Evolutionary conservation across 371 early-diverging fungal genomes (phyloP), one percentile per base, ranked within the genome.

Genomic region (Saksenaea vasiformis): DNA sequence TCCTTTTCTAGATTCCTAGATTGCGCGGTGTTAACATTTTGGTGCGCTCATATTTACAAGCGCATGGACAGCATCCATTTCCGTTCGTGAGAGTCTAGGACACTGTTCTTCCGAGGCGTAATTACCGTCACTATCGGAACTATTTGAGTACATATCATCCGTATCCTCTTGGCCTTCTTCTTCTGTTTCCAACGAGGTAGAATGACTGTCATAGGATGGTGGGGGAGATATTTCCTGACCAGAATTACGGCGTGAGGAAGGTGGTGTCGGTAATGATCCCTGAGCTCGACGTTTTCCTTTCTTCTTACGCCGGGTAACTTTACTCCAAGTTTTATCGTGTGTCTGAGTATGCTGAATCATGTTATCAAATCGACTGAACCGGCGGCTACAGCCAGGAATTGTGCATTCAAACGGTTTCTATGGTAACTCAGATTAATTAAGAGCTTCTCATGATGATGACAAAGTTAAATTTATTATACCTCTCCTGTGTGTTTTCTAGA

Each of bases 341-440:
- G 80, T 83, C 17, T 83, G 79, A 1, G 83, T 80, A 41, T 83
- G 83, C 37, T 83, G 83, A 61, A 83, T 83, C 83, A 83, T 83
- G 58, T 83, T 83, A 65, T 83, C 83, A 47, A 76, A 79, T 22
- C 83, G 72, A 67, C 83, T 83, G 64, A 83, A 83, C 17, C 66
- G 75, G 13, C 83, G 68, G 28, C 73, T 68, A 58, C 83, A 83
- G 22, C 70, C 72, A 9, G 79, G 65, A 17, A 77, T 72, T 60
- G 79, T 74, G 62, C 83, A 83, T 58, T 69, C 61, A 64, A 77
- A 83, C 3, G 83, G 83, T 66, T 83, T 83, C 63, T 68, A 43
- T 44, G 7, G 51, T n/a, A 15, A 31, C 41, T n/a, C 17, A 0
- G 15, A 26, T 27, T 39, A 2, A 19, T 37, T 11, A 41, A 51